Evolutionary conservation across 257 asterid species (phyloP), one percentile per base, ranked within the genome.

Genomic region (Catharanthus roseus): DNA sequence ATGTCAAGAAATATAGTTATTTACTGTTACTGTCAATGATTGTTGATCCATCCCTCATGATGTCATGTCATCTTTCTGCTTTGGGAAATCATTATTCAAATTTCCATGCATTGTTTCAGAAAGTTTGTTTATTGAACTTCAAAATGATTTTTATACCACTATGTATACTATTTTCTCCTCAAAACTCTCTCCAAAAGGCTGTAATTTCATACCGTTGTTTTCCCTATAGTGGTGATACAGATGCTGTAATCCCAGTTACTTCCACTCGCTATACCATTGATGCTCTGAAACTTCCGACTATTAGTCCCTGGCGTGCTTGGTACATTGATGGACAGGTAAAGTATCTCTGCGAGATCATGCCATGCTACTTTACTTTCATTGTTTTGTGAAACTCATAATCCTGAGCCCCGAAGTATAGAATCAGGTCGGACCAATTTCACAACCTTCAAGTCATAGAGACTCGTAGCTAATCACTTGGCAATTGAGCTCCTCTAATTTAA

Each of bases 181-280:
- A 11, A 24, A 5, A 54, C 28, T 8, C 10, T 54, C 2, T 23
- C 9, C 61, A n/a, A 2, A 13, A 9, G 24, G 23, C 10, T 23
- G 8, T 21, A 15, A 5, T n/a, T 1, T 3, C 23, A n/a, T 7
- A 4, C 55, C 6, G 2, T 55, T 3, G 36, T 24, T 42, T 74
- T 45, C 31, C 23, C 70, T 65, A 56, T 86, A 95, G 97, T 83
- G 99, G 99, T 3, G 96, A 95, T 72, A 83, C 95, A 4, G 97
- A 95, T 87, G 88, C 97, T 58, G 96, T 95, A 28, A 77, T 95
- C 74, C 99, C 98, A 8, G 97, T 91, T 65, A 85, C 99, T 65
- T 91, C 99, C 3, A 95, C 99, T 24, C 96, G 97, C 28, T 86
- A 89, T 80, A 89, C 87, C 65, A 86, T 91, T 36, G 86, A 87